Evolutionary conservation across 371 early-diverging fungal genomes (phyloP), one percentile per base, ranked within the genome.

Genomic region (Choanephora cucurbitarum): DNA sequence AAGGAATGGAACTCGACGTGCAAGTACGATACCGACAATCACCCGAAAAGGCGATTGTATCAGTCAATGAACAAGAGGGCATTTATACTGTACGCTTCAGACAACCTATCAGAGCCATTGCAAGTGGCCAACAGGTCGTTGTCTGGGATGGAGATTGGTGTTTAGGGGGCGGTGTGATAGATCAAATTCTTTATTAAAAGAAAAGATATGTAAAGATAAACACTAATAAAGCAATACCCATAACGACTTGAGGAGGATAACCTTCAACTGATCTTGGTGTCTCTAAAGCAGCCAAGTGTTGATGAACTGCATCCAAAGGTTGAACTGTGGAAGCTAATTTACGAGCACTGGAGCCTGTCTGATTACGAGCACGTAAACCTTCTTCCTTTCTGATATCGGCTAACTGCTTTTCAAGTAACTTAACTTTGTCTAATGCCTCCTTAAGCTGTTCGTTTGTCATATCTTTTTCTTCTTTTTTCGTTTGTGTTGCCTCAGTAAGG

Each of bases 121-220:
- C 76, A 45, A 52, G 61, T 24, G 80, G 80, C 9, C 75, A 82
- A 55, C 73, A 80, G 60, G 77, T 80, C 17, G 82, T 76, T 28
- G 65, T 80, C 22, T 82, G 80, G 77, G 58, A 67, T 45, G 62
- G 54, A 15, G 79, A 82, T 48, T 79, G 80, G 82, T 82, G 82
- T 52, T 67, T 82, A 19, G 82, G 82, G 4, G 72, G 79, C 41
- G 82, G 82, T 10, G 66, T 78, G 7, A 80, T 82, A 42, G 70
- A 78, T 22, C 37, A 57, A 17, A 51, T 60, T 57, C 60, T 55
- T 44, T 60, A 50, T 47, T 59, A 64, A 44, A 64, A 64, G 39
- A 64, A 55, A 9, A 55, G 21, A 52, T 65, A 65, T 23, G 64
- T 55, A 45, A 57, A 48, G n/a, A 65, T 31, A 41, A 65, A 65